Evolutionary conservation across 805 yeast genomes (phyloP).

Genomic region (Pichia phayaonensis): DNA sequence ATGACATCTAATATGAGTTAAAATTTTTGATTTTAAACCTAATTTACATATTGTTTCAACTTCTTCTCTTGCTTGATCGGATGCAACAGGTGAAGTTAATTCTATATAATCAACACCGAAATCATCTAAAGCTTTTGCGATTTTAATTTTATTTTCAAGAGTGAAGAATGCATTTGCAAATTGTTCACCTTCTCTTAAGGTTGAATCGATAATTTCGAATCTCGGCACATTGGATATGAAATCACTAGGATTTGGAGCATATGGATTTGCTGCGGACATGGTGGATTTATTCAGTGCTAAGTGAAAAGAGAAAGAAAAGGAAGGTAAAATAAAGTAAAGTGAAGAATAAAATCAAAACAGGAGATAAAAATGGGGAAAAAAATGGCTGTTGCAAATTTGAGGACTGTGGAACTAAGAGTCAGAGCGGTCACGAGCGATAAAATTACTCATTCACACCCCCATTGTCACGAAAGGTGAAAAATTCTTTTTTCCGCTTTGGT

Average conservation of each 20-base stretch:
- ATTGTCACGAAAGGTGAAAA: too few relatives aligned
- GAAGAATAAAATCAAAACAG: neutral
- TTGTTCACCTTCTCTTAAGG: conserved; percentile 58
- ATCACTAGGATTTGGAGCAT: conserved; percentile 54
- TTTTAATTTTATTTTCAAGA: conserved; percentile 47
- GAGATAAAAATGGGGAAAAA: too few relatives aligned
- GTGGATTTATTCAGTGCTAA: neutral
- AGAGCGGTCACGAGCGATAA: too few relatives aligned
- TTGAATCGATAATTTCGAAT: conserved; percentile 49
- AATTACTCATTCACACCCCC: too few relatives aligned
- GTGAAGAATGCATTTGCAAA: conserved; percentile 56
- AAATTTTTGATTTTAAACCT: conserved; percentile 49
- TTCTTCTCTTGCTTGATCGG: conserved; percentile 49
- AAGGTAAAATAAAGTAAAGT: neutral
- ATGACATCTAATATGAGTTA: conserved; percentile 55
- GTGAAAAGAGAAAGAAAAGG: neutral
- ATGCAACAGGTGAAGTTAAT: conserved; percentile 52
- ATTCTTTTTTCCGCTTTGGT: too few relatives aligned
- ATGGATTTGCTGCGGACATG: conserved; percentile 34
- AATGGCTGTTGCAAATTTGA: neutral
- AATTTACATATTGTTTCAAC: conserved; percentile 54
- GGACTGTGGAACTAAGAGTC: too few relatives aligned
- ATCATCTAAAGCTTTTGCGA: conserved; percentile 53
- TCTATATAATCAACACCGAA: conserved; percentile 57
- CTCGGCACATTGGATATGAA: conserved; percentile 45